Conservation (phyloP, 352 stramenopile genomes). For the Phytophthora pinifolia region DNA sequence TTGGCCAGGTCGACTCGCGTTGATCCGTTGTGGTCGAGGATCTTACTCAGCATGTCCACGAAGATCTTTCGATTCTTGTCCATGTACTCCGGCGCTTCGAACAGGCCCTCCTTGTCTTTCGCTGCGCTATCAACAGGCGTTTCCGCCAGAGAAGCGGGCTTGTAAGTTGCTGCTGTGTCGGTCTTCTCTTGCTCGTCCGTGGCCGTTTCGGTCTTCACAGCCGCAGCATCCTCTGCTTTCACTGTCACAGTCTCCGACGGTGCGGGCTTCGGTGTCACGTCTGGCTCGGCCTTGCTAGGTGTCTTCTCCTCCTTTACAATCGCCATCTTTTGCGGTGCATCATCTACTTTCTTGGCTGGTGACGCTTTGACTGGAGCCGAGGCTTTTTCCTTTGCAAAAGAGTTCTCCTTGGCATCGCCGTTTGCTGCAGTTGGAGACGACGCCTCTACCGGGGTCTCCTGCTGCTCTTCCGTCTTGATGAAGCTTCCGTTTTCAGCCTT, state of each 20-base stretch:
- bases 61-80: slow-evolving; percentile 63
- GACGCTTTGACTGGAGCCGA: neutral
- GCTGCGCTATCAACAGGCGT: slow-evolving; percentile 1
- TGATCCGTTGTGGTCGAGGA: slow-evolving; percentile 46
- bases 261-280: slow-evolving; percentile 3
- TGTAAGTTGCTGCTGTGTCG: slow-evolving; percentile 4
- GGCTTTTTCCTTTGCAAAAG: slow-evolving; percentile 1
- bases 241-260: neutral
- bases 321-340: slow-evolving; percentile 4
- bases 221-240: slow-evolving; percentile 7
- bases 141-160: slow-evolving; percentile 7
- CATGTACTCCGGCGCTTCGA: slow-evolving; percentile 41
- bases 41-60: slow-evolving; percentile 69
- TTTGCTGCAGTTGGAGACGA: slow-evolving; percentile 11
- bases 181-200: slow-evolving; percentile 10
- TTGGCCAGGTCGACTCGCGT: slow-evolving; percentile 46
- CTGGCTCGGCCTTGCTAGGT: neutral
- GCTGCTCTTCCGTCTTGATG: slow-evolving; percentile 22
- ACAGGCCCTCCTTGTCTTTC: slow-evolving; percentile 26
- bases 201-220: slow-evolving; percentile 2
- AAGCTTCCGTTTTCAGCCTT: slow-evolving; percentile 38
- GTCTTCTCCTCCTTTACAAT: slow-evolving; percentile 17
- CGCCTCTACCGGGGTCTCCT: slow-evolving; percentile 9
- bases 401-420: slow-evolving; percentile 14
- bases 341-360: slow-evolving; percentile 18